Evolutionary conservation across 2,329 filamentous ascomycete species (phyloP).

Genomic region (Aspergillus flavus): DNA sequence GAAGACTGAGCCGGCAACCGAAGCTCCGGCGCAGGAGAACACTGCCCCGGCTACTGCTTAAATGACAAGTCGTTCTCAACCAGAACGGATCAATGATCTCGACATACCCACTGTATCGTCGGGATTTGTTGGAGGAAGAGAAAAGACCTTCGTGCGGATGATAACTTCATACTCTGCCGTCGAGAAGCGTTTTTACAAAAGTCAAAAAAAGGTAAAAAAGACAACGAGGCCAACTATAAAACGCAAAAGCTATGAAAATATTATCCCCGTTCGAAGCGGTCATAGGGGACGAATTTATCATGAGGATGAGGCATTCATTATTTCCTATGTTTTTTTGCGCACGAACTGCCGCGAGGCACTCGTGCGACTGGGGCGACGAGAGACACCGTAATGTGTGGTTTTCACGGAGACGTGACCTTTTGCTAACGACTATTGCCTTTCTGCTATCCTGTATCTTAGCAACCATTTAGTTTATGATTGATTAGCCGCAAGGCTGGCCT

Average conservation of each 20-base stretch:
- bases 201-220: slow-evolving; percentile 11
- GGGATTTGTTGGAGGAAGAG: slow-evolving; percentile 14
- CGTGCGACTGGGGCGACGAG: slow-evolving; percentile 15
- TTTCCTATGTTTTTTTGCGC: slow-evolving; percentile 19
- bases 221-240: slow-evolving; percentile 17
- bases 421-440: slow-evolving; percentile 41
- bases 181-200: slow-evolving; percentile 18
- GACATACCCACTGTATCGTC: slow-evolving; percentile 6
- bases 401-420: slow-evolving; percentile 24
- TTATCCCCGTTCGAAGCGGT: slow-evolving; percentile 30
- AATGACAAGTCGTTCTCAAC: slow-evolving; percentile 30
- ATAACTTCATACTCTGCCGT: slow-evolving; percentile 30
- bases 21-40: slow-evolving; percentile 46
- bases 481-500: slow-evolving; percentile 35
- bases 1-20: slow-evolving; percentile 45
- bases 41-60: slow-evolving; percentile 42
- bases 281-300: slow-evolving; percentile 17
- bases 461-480: slow-evolving; percentile 44
- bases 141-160: slow-evolving; percentile 24
- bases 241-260: slow-evolving; percentile 22
- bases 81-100: slow-evolving; percentile 17
- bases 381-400: slow-evolving; percentile 24
- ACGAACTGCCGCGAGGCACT: slow-evolving; percentile 17
- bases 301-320: slow-evolving; percentile 21
- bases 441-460: slow-evolving; percentile 45